Evolutionary conservation across 2,329 filamentous ascomycete species (phyloP), one percentile per base, ranked within the genome.

Genomic region (Aspergillus fumigatus): DNA sequence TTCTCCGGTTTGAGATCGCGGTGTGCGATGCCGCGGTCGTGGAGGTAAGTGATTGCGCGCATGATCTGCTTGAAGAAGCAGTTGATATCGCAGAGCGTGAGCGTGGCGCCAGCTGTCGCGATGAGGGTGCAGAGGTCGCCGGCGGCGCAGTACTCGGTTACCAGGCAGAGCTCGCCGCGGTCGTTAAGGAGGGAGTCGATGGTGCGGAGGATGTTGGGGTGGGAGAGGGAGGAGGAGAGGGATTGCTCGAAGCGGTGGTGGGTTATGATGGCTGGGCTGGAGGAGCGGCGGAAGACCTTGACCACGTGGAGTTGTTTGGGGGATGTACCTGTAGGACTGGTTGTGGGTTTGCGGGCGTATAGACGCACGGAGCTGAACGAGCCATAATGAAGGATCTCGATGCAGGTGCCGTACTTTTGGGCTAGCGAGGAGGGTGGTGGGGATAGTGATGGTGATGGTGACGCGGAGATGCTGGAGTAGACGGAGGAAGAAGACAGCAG

Each of bases 1-100:
- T 97, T 97, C 67, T 97, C 92, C 0, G 93, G 92, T 70, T 96
- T 97, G 65, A 97, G 84, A 67, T 97, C 92, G 50, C 93, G 88
- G 72, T 97, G 93, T 0, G 97, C 92, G 66, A 96, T 92, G 48
- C 88, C 88, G 27, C 90, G 80, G 2, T 85, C 82, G 69, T 97
- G 93, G 32, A 97, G 90, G 69, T 96, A 72, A 1, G 58, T 51
- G 4, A 72, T 50, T 0, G 65, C 70, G 2, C 66, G 62, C 25
- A 72, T 55, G 25, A 73, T 61, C 53, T 73, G 92, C 75, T 94
- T 92, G 78, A 96, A 92, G 73, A 92, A 91, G 74, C 90, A 96
- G 70, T 96, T 90, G 57, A 90, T 90, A 72, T 96, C 91, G 57
- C 82, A 77, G 25, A 89, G 86, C 70, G 94, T 89, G n/a, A 96